Conservation (phyloP, 2,329 filamentous ascomycete species). For the Pyricularia sp. region DNA sequence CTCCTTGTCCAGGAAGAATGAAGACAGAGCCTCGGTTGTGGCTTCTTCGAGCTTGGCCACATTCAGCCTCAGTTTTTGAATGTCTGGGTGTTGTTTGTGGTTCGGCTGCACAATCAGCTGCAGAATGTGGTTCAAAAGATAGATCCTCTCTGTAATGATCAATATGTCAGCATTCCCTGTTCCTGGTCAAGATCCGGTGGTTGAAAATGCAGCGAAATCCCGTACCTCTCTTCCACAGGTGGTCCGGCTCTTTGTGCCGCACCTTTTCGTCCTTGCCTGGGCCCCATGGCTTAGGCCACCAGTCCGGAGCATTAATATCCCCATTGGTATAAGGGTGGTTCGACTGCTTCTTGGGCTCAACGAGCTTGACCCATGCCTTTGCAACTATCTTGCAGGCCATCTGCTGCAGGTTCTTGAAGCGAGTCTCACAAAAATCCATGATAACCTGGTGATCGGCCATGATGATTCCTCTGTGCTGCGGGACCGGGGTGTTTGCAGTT, state of each 20-base stretch:
- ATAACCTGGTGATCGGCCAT: constrained; percentile 46
- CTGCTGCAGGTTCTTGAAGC: constrained; percentile 61
- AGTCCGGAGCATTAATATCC: constrained; percentile 51
- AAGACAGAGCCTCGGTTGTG: constrained; percentile 47
- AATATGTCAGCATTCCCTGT: not conserved
- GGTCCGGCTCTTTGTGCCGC: constrained; percentile 64
- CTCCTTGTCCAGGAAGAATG: constrained; percentile 49
- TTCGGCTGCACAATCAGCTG: constrained; percentile 43
- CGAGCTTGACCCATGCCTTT: constrained; percentile 67
- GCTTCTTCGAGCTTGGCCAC: constrained; percentile 48
- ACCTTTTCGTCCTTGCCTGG: constrained; percentile 42
- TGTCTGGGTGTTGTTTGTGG: constrained; percentile 37
- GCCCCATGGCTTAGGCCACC: constrained; percentile 55
- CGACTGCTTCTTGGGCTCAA: constrained; percentile 70
- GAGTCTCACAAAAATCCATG: constrained; percentile 49
- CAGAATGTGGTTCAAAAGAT: constrained; percentile 51
- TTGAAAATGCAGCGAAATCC: constrained; percentile 6
- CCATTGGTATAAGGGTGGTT: constrained; percentile 63
- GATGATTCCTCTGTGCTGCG: constrained; percentile 25
- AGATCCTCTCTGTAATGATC: constrained; percentile 40
- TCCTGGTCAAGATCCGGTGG: not conserved
- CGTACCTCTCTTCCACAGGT: constrained; percentile 58
- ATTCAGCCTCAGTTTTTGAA: constrained; percentile 43
- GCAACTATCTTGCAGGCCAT: constrained; percentile 62
- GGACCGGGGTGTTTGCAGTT: not conserved